Evolutionary conservation across 495 filamentous ascomycete species (phyloP).

Genomic region (Copromyces sp.): DNA sequence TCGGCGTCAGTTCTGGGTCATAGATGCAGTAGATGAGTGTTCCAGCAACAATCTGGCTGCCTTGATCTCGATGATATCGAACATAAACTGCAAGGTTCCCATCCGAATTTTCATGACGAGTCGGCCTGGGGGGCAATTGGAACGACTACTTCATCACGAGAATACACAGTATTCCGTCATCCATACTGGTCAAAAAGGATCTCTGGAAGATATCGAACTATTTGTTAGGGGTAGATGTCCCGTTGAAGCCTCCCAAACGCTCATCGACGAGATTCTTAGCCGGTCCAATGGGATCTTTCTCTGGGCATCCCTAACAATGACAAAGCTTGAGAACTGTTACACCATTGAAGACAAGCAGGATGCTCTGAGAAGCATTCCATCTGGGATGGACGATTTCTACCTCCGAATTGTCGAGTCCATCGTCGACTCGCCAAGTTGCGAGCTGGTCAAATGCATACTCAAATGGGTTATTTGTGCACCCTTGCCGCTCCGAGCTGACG

Average conservation of each 20-base stretch:
- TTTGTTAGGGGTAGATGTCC: conserved; percentile 3
- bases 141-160: conserved; percentile 5
- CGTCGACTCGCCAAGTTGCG: neutral
- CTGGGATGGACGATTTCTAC: conserved; percentile 6
- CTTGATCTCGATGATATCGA: conserved; percentile 22
- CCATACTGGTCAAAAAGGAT: neutral
- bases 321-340: conserved; percentile 4
- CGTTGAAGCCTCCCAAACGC: neutral
- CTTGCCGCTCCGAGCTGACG: neutral
- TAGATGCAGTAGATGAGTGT: conserved; percentile 19
- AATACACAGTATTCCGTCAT: neutral
- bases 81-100: conserved; percentile 13
- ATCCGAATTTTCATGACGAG: conserved; percentile 26
- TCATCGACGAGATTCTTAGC: conserved; percentile 5
- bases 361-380: conserved; percentile 4
- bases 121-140: conserved; percentile 10
- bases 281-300: conserved; percentile 14
- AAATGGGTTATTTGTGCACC: conserved; percentile 7
- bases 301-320: conserved; percentile 11
- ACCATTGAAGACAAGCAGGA: conserved; percentile 11
- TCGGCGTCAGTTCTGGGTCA: conserved; percentile 17
- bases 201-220: conserved; percentile 3
- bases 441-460: conserved; percentile 6
- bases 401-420: neutral
- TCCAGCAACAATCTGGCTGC: neutral